Conservation (phyloP, 2,329 filamentous ascomycete genomes). For the Beauveria pseudobassiana region DNA sequence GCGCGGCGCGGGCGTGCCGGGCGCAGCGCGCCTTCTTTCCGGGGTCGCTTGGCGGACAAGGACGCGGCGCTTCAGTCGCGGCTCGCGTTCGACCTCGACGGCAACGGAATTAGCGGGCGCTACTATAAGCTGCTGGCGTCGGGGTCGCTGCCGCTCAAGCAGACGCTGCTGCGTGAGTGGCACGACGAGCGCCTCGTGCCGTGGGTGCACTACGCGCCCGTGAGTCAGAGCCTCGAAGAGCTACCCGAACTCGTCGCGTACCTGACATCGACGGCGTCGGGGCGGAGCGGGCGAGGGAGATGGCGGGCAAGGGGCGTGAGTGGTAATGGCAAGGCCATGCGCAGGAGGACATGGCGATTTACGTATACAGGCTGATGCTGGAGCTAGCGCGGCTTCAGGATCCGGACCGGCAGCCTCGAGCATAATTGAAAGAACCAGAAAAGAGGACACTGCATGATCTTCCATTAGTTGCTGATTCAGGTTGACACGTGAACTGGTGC, state of each 20-base stretch:
- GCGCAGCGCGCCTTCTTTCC: slow-evolving; percentile 26
- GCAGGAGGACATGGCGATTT: slow-evolving; percentile 53
- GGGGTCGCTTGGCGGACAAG: slow-evolving; percentile 24
- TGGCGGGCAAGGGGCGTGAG: slow-evolving; percentile 45
- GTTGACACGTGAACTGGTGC: too few relatives aligned
- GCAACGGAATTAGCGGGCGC: slow-evolving; percentile 47
- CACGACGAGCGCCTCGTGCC: slow-evolving; percentile 48
- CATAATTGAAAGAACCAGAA: not conserved
- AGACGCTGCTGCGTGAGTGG: slow-evolving; percentile 48
- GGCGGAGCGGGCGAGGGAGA: slow-evolving; percentile 39
- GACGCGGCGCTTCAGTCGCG: slow-evolving; percentile 30
- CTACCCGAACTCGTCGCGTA: slow-evolving; percentile 43
- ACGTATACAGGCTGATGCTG: slow-evolving; percentile 53
- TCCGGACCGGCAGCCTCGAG: slow-evolving; percentile 11
- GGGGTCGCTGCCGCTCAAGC: slow-evolving; percentile 40
- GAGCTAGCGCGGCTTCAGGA: slow-evolving; percentile 43
- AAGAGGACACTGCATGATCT: not conserved
- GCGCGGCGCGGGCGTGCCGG: slow-evolving; percentile 28
- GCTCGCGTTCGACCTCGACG: slow-evolving; percentile 46
- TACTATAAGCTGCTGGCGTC: slow-evolving; percentile 44
- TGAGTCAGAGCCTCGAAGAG: slow-evolving; percentile 42
- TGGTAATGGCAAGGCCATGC: slow-evolving; percentile 48
- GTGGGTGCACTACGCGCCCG: slow-evolving; percentile 50
- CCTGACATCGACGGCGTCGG: slow-evolving; percentile 36
- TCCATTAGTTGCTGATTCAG: not conserved